Evolutionary conservation across 2,329 filamentous ascomycete genomes (phyloP).

Genomic region (Coleophoma eucalyptorum): DNA sequence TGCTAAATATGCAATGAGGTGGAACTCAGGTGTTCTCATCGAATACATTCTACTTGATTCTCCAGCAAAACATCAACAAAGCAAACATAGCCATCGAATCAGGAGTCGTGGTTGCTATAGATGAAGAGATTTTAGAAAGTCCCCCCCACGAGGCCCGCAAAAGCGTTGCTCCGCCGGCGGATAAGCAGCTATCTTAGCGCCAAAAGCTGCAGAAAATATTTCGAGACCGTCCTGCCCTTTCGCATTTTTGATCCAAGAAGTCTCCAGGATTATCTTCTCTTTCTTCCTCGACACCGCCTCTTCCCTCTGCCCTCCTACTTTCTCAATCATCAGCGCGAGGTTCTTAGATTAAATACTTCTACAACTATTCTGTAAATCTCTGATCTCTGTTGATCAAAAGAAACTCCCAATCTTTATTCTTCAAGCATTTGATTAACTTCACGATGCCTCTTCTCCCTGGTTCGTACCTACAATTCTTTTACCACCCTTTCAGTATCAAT

Average conservation of each 20-base stretch:
- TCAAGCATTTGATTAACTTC: constrained; percentile 4
- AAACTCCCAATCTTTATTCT: constrained; percentile 8
- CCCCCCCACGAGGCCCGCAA: not conserved
- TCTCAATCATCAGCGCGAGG: constrained; percentile 1
- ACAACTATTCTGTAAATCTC: constrained; percentile 1
- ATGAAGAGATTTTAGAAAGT: no score
- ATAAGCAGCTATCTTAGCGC: constrained; percentile 21
- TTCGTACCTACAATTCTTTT: constrained; percentile 11
- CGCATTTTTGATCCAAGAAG: no score
- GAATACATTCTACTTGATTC: no score
- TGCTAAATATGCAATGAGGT: no score
- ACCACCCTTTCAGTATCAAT: constrained; percentile 9
- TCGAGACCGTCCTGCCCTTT: not conserved
- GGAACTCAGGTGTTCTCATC: no score
- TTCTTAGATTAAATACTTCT: constrained; percentile 3
- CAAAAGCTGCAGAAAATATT: constrained; percentile 18
- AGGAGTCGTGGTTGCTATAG: no score
- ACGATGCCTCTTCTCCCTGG: constrained; percentile 53
- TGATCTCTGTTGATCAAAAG: constrained; percentile 3
- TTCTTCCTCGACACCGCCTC: constrained; percentile 11
- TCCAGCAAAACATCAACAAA: no score
- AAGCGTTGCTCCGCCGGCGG: not conserved
- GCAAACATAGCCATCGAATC: no score
- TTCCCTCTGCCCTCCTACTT: constrained; percentile 4
- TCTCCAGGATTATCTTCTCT: constrained; percentile 8